A percentile compares a stretch with the other conserved stretches of the same genome.
Conservation (phyloP, 1,139 yeast genomes). For the Pichia sp. region DNA sequence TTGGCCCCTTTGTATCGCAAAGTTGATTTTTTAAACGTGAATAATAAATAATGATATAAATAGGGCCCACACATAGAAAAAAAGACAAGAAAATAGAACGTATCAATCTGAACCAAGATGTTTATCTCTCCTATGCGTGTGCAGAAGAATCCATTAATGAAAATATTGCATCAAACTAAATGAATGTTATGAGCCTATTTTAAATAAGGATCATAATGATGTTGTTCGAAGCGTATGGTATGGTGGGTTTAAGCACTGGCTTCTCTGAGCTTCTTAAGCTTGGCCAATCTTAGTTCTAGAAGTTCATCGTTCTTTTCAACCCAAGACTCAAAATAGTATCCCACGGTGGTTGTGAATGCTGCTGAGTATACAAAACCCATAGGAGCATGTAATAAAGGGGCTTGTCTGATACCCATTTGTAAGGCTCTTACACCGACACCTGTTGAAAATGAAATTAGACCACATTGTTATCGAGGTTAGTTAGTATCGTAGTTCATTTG, state of each 20-base stretch:
- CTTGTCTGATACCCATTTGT: constrained; percentile 38
- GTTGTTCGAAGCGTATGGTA: constrained; percentile 1
- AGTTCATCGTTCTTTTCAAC: constrained; percentile 36
- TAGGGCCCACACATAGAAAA: background rate
- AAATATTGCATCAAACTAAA: background rate
- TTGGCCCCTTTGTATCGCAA: background rate
- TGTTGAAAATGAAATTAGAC: constrained; percentile 8
- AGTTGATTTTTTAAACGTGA: constrained; percentile 17
- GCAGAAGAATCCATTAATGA: background rate
- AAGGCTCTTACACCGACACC: constrained; percentile 39
- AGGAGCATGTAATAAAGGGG: constrained; percentile 34
- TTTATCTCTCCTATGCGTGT: background rate
- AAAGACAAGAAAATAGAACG: background rate
- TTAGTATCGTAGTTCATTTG: background rate
- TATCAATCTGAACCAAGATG: background rate
- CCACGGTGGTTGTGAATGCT: constrained; percentile 38
- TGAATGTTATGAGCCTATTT: background rate
- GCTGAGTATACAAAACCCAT: constrained; percentile 38
- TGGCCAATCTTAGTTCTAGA: constrained; percentile 34
- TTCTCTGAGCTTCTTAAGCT: constrained; percentile 34
- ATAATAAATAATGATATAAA: constrained; percentile 8
- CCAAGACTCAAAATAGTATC: constrained; percentile 35
- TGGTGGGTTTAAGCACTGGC: constrained; percentile 14
- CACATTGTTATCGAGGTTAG: background rate
- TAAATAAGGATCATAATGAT: background rate